Conservation (phyloP, 192 early-diverging fungal species). For the Chytriomyces sp. region DNA sequence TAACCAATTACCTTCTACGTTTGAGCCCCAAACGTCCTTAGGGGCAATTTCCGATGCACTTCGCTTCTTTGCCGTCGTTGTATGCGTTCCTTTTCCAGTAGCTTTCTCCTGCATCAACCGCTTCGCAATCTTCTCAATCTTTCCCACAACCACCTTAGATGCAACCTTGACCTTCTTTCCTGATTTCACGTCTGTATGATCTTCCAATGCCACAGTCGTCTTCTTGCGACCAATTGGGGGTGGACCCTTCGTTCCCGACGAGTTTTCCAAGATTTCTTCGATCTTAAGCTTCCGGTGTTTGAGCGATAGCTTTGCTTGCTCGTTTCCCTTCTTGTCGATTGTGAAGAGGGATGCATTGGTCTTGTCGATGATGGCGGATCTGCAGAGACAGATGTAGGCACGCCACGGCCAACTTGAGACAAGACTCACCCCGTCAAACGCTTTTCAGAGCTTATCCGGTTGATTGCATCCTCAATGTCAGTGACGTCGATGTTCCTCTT, state of each 20-base stretch:
- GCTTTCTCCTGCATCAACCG: constrained; percentile 33
- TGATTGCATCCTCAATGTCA: constrained; percentile 75
- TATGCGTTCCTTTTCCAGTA: constrained; percentile 29
- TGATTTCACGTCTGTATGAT: constrained; percentile 26
- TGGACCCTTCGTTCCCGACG: constrained; percentile 62
- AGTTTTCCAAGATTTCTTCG: constrained; percentile 80
- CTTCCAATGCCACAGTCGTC: constrained; percentile 21
- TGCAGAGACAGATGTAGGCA: constrained; percentile 30
- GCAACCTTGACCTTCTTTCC: constrained; percentile 39
- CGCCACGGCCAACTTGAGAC: background rate
- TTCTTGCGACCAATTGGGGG: constrained; percentile 28
- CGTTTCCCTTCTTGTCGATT: constrained; percentile 56
- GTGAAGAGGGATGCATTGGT: constrained; percentile 66
- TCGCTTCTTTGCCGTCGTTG: constrained; percentile 34
- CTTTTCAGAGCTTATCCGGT: constrained; percentile 68
- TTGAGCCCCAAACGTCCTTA: constrained; percentile 65
- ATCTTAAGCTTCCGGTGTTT: constrained; percentile 60
- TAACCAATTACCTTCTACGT: background rate
- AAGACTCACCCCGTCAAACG: constrained; percentile 63
- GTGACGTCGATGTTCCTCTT: constrained; percentile 86
- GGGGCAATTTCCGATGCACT: constrained; percentile 7
- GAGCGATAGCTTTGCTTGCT: constrained; percentile 10
- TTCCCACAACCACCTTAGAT: constrained; percentile 45
- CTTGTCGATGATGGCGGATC: constrained; percentile 49
- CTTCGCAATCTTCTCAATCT: constrained; percentile 51